Conservation (phyloP, 441 rosid species). For the Mallotus repandus region DNA sequence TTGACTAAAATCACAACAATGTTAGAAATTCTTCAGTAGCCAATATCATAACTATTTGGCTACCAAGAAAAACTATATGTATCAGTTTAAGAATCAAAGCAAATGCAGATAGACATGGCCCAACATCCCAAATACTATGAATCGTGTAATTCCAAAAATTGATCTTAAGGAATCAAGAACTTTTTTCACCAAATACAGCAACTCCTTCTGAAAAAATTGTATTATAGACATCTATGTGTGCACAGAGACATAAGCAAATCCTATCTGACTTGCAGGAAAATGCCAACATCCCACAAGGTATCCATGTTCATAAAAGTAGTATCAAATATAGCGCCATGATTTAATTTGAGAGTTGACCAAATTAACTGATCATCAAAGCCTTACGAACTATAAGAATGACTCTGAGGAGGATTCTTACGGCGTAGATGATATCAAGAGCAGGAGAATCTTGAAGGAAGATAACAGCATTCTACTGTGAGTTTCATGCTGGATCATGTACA, state of each 20-base stretch:
- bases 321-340: background rate
- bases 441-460: slow-evolving; percentile 71
- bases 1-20: background rate
- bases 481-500: slow-evolving; percentile 71
- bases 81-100: background rate
- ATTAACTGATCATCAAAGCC: background rate
- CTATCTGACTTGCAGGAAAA: background rate
- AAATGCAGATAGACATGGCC: background rate
- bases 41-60: background rate
- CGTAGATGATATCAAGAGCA: slow-evolving; percentile 80
- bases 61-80: background rate
- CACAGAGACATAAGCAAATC: background rate
- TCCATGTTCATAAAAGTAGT: background rate
- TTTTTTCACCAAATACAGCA: background rate
- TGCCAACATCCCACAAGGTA: background rate
- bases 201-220: background rate
- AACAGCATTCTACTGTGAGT: slow-evolving; percentile 66
- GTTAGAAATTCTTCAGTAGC: background rate
- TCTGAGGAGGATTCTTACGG: slow-evolving; percentile 59
- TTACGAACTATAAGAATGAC: slow-evolving; percentile 9
- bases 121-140: background rate
- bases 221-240: background rate
- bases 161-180: background rate
- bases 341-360: background rate
- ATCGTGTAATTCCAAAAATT: background rate